Conservation (phyloP, 2,329 filamentous ascomycete genomes). For the Fusarium albosuccineum region DNA sequence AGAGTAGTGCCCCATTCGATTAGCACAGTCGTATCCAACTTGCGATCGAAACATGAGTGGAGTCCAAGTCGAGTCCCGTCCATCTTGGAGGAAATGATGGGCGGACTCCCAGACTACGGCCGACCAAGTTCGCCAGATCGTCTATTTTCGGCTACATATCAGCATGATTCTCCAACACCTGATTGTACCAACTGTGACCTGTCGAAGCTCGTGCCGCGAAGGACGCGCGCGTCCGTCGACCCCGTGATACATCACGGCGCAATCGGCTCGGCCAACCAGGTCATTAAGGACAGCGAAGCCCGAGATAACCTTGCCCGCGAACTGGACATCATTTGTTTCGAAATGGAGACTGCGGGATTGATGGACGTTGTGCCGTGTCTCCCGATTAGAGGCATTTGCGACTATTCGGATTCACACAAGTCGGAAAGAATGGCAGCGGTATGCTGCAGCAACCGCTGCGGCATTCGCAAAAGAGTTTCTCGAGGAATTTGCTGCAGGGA, state of each 20-base stretch:
- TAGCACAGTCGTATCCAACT: slow-evolving; percentile 16
- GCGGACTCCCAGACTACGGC: not conserved
- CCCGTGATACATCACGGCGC: slow-evolving; percentile 19
- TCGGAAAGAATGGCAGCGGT: too few relatives aligned
- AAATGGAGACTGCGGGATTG: too few relatives aligned
- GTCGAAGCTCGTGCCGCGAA: fast-evolving
- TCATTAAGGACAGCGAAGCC: too few relatives aligned
- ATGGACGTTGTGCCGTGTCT: too few relatives aligned
- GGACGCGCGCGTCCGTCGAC: fast-evolving
- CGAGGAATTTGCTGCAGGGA: not conserved
- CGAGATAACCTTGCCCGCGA: too few relatives aligned
- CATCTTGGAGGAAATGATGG: not conserved
- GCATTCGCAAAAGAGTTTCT: not conserved
- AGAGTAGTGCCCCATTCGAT: not conserved
- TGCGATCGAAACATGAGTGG: slow-evolving; percentile 16
- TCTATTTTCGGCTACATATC: not conserved
- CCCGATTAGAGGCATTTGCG: too few relatives aligned
- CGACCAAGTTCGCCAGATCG: slow-evolving; percentile 9
- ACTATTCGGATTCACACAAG: too few relatives aligned
- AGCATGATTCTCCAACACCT: not conserved
- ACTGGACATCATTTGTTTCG: too few relatives aligned
- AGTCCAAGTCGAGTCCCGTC: not conserved
- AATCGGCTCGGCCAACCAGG: slow-evolving; percentile 43
- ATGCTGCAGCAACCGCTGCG: too few relatives aligned
- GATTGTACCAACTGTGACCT: slow-evolving; percentile 7